Conservation (phyloP, 169 alveolate genomes). For the Plasmodium inui region DNA sequence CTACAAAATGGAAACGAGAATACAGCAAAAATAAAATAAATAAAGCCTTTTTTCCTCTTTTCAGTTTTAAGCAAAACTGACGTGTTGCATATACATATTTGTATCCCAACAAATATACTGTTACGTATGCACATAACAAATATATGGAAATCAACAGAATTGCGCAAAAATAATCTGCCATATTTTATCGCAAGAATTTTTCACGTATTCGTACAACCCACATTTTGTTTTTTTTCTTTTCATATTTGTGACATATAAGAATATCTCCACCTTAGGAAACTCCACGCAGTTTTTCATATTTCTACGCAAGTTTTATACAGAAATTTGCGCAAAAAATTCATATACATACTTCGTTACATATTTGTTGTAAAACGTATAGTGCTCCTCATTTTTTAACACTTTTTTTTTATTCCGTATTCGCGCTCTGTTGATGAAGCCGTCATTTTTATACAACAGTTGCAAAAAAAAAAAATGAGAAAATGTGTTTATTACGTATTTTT, state of each 20-base stretch:
- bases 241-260: not conserved
- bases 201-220: not conserved
- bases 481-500: not conserved
- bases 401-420: not conserved
- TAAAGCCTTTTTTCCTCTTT: not conserved
- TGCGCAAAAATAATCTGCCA: not conserved
- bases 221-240: not conserved
- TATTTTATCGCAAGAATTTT: not conserved
- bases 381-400: constrained; percentile 9
- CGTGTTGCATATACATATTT: not conserved
- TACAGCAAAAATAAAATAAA: not conserved
- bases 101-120: not conserved
- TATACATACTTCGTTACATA: not conserved
- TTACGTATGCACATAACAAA: not conserved
- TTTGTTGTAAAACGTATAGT: not conserved
- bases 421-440: not conserved
- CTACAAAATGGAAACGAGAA: not conserved
- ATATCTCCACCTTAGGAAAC: not conserved
- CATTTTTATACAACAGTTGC: not conserved
- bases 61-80: not conserved
- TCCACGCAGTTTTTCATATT: not conserved
- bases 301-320: not conserved
- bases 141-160: not conserved
- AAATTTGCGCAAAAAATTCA: not conserved
- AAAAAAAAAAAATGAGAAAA: not conserved